Evolutionary conservation across 2,329 filamentous ascomycete genomes (phyloP).

Genomic region (Emergomyces pasteurianus): DNA sequence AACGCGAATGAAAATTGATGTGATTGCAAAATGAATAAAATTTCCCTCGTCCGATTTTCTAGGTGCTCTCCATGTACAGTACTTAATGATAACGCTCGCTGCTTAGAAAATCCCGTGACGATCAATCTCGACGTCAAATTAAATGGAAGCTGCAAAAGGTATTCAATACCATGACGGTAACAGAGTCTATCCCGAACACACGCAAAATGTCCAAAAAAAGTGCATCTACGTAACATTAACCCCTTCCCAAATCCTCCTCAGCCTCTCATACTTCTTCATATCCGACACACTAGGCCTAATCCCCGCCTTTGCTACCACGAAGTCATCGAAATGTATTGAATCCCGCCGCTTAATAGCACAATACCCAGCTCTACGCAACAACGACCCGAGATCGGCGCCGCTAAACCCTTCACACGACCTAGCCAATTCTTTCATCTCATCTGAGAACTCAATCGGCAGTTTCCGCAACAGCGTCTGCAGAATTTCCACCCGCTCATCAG

Average conservation of each 20-base stretch:
- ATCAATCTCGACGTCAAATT: background rate
- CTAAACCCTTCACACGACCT: conserved; percentile 67
- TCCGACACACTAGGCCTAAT: conserved; percentile 43
- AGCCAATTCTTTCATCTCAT: conserved; percentile 52
- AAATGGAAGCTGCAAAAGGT: background rate
- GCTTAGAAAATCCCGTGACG: background rate
- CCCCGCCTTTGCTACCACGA: conserved; percentile 28
- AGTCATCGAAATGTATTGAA: conserved; percentile 36
- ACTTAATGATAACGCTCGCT: no score
- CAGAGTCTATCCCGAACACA: conserved; percentile 4
- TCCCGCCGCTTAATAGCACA: conserved; percentile 40
- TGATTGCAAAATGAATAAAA: background rate
- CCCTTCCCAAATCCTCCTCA: conserved; percentile 40
- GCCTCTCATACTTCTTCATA: conserved; percentile 43
- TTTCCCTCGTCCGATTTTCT: background rate
- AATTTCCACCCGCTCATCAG: conserved; percentile 74
- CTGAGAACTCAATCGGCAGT: conserved; percentile 40
- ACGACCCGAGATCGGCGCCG: conserved; percentile 50
- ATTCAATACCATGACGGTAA: background rate
- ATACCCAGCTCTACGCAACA: conserved; percentile 49
- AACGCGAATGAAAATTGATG: background rate
- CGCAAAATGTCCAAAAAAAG: background rate
- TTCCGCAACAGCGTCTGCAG: conserved; percentile 52
- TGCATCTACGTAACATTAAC: conserved; percentile 15
- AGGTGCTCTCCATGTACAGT: no score